Evolutionary conservation across 495 filamentous ascomycete species (phyloP).

Genomic region (Amphirosellinia nigrospora): DNA sequence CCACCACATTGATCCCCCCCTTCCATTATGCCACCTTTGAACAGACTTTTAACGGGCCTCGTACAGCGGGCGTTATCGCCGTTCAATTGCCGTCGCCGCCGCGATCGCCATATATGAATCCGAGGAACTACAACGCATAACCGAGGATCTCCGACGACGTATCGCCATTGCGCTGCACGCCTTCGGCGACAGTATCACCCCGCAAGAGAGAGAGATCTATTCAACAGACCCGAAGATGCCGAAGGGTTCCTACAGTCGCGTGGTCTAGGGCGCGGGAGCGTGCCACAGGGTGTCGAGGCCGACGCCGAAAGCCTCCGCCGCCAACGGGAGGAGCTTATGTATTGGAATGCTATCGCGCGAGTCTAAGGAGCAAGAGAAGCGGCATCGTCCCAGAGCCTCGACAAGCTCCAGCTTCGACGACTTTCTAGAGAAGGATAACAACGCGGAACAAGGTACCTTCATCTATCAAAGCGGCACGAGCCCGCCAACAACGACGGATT

Average conservation of each 20-base stretch:
- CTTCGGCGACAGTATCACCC: constrained; percentile 77
- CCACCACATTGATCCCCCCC: constrained; percentile 28
- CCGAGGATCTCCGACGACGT: constrained; percentile 76
- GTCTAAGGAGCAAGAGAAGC: constrained; percentile 42
- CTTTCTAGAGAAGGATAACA: constrained; percentile 52
- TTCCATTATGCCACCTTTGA: constrained; percentile 41
- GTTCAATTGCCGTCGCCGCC: constrained; percentile 78
- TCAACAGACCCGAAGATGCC: constrained; percentile 65
- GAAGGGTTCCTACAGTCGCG: constrained; percentile 58
- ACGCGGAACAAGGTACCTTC: constrained; percentile 53
- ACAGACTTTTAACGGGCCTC: constrained; percentile 44
- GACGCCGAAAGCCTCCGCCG: constrained; percentile 69
- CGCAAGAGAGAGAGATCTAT: constrained; percentile 56
- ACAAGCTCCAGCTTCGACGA: constrained; percentile 58
- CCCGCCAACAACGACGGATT: constrained; percentile 43
- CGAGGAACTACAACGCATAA: constrained; percentile 77
- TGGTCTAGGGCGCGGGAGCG: constrained; percentile 53
- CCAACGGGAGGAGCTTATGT: constrained; percentile 76
- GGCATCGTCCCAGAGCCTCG: constrained; percentile 24
- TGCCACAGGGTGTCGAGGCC: constrained; percentile 66
- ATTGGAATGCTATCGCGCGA: constrained; percentile 62
- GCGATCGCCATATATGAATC: constrained; percentile 87
- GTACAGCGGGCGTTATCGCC: constrained; percentile 77
- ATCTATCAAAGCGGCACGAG: constrained; percentile 58
- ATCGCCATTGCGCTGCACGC: constrained; percentile 78